phyloP scores from a whole-genome alignment of 139 green algal genomes.

The Volvox africanus region DNA sequence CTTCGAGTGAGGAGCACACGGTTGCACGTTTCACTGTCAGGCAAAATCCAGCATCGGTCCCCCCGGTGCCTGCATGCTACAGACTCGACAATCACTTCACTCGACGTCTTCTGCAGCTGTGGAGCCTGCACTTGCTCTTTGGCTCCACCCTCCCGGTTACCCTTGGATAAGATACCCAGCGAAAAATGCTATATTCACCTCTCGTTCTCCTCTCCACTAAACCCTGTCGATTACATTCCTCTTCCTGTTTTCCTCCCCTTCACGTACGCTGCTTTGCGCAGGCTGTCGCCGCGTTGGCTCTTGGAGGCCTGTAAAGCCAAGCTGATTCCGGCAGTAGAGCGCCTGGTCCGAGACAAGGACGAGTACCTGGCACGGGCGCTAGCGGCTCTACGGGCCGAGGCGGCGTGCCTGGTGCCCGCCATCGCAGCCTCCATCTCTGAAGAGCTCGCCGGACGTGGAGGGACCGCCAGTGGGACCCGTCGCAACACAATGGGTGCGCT shows the following conservation, averaged over 20 bases:
- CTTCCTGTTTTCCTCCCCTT: neutral
- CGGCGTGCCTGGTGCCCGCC: slow-evolving; percentile 63
- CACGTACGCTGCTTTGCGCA: neutral
- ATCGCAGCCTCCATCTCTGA: slow-evolving; percentile 57
- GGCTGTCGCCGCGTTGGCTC: slow-evolving; percentile 68
- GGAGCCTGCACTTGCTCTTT: no score
- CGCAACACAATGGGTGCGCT: slow-evolving; percentile 41
- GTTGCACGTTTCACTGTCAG: no score
- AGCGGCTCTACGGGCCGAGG: slow-evolving; percentile 61
- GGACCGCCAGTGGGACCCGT: neutral
- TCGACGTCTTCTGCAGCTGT: no score
- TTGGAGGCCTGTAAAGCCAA: slow-evolving; percentile 73
- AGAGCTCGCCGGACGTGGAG: slow-evolving; percentile 46
- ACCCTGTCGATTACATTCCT: neutral
- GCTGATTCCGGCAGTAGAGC: slow-evolving; percentile 73
- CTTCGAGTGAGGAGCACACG: no score
- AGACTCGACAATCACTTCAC: no score
- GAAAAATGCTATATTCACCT: no score
- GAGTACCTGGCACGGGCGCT: slow-evolving; percentile 69
- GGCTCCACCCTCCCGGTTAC: no score
- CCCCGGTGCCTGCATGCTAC: no score
- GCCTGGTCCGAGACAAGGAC: slow-evolving; percentile 75
- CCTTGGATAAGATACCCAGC: no score
- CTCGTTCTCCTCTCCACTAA: no score
- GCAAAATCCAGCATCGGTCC: no score